Conservation (phyloP, 2,329 filamentous ascomycete genomes). For the Didymellaceae sp. region DNA sequence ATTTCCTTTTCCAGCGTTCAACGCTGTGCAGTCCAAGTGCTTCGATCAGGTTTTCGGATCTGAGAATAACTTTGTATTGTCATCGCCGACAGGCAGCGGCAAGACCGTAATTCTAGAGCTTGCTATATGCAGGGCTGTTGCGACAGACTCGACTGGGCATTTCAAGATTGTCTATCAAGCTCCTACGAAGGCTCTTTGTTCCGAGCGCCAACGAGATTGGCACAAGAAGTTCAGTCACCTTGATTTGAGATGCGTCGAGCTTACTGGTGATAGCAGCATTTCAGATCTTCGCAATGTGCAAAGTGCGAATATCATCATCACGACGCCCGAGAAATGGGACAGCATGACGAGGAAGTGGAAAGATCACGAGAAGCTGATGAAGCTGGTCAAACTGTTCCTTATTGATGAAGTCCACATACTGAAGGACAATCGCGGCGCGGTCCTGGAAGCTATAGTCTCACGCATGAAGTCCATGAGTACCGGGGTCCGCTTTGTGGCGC, state of each 20-base stretch:
- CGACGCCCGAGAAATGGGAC: conserved; percentile 91
- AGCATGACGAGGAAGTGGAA: conserved; percentile 87
- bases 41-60: conserved; percentile 71
- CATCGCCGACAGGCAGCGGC: conserved; percentile 83
- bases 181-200: conserved; percentile 82
- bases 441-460: conserved; percentile 82
- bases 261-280: conserved; percentile 81
- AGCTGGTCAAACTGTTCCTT: conserved; percentile 78
- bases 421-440: conserved; percentile 79
- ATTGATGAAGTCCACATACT: conserved; percentile 90
- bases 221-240: conserved; percentile 72
- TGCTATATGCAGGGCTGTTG: conserved; percentile 76
- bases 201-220: conserved; percentile 80
- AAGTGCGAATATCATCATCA: conserved; percentile 80
- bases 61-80: conserved; percentile 78
- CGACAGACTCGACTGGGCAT: conserved; percentile 60
- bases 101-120: conserved; percentile 85
- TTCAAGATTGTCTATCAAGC: conserved; percentile 88
- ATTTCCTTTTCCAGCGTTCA: conserved; percentile 78
- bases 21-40: conserved; percentile 82
- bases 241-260: conserved; percentile 73
- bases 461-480: conserved; percentile 83
- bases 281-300: conserved; percentile 72
- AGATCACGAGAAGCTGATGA: conserved; percentile 76
- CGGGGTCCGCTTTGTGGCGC: conserved; percentile 77